A percentile compares a stretch with the other conserved stretches of the same genome.
Conservation (phyloP, 306 rosid species). For the Myrica gale region DNA sequence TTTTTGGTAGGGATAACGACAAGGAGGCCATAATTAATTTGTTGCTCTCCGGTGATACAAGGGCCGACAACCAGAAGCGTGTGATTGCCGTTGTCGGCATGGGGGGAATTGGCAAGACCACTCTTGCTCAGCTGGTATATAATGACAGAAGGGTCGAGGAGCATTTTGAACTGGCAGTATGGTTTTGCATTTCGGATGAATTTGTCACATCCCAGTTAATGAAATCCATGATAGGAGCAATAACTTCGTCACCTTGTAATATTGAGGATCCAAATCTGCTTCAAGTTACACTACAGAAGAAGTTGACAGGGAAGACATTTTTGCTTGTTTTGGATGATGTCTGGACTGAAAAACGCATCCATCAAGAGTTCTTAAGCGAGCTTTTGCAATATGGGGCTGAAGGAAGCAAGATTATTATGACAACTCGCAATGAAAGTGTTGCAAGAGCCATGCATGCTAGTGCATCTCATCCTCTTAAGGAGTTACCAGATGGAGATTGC, state of each 20-base stretch:
- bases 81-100: constrained; percentile 18
- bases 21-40: neutral
- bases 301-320: constrained; percentile 11
- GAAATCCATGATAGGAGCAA: constrained; percentile 12
- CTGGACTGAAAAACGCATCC: constrained; percentile 21
- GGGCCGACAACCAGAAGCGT: neutral
- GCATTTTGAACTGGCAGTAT: neutral
- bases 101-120: constrained; percentile 24
- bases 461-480: neutral
- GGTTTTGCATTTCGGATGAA: constrained; percentile 10
- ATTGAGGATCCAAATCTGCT: neutral
- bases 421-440: constrained; percentile 19
- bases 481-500: constrained; percentile 17
- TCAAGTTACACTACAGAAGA: neutral
- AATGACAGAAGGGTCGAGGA: constrained; percentile 8
- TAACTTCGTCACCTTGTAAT: neutral
- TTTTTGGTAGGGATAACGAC: constrained; percentile 20
- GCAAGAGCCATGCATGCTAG: constrained; percentile 2
- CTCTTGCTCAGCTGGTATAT: neutral
- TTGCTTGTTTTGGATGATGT: constrained; percentile 33
- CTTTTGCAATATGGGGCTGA: constrained; percentile 9
- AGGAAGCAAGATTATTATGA: constrained; percentile 20
- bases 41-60: neutral
- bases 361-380: constrained; percentile 7
- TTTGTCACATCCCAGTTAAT: constrained; percentile 3